Percentiles rank a stretch among this genome's conserved stretches.
These are phyloP conservation scores for Asclepias syriaca DNA, from an alignment of 257 asterid genomes.

Conservation along the genomic window DNA sequence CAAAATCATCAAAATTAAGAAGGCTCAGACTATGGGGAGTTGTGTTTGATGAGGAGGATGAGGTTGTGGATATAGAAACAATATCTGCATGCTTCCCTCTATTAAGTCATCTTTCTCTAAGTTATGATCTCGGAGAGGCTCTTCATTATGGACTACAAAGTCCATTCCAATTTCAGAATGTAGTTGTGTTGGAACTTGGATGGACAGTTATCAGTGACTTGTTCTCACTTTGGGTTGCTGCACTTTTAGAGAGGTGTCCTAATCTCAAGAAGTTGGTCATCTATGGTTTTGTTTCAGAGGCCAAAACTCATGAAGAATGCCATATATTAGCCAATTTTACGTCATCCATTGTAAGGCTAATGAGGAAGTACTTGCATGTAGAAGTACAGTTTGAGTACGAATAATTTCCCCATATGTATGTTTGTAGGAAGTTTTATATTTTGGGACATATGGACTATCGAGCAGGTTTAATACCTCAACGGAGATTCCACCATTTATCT, in stretches of 20 bases:
- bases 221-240: conserved; percentile 71
- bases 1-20: conserved; percentile 63
- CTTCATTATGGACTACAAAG: conserved; percentile 72
- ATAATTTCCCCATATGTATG: conserved; percentile 22
- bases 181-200: conserved; percentile 76
- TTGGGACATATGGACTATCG: not conserved
- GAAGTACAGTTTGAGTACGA: conserved; percentile 80
- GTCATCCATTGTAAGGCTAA: conserved; percentile 59
- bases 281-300: conserved; percentile 79
- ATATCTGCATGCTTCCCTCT: conserved; percentile 78
- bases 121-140: conserved; percentile 70
- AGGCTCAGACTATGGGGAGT: conserved; percentile 88
- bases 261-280: conserved; percentile 64
- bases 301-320: conserved; percentile 86
- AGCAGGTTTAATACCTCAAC: conserved; percentile 18
- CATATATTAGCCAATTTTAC: conserved; percentile 66
- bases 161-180: conserved; percentile 62
- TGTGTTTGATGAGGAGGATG: conserved; percentile 89
- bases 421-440: not conserved
- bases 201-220: conserved; percentile 76
- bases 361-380: conserved; percentile 67
- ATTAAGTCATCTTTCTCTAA: conserved; percentile 61
- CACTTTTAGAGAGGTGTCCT: conserved; percentile 74
- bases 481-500: conserved; percentile 9
- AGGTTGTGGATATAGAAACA: conserved; percentile 77